These are phyloP conservation scores for Eucalyptus marginata DNA, from an alignment of 345 rosid species.

Conservation along the genomic window DNA sequence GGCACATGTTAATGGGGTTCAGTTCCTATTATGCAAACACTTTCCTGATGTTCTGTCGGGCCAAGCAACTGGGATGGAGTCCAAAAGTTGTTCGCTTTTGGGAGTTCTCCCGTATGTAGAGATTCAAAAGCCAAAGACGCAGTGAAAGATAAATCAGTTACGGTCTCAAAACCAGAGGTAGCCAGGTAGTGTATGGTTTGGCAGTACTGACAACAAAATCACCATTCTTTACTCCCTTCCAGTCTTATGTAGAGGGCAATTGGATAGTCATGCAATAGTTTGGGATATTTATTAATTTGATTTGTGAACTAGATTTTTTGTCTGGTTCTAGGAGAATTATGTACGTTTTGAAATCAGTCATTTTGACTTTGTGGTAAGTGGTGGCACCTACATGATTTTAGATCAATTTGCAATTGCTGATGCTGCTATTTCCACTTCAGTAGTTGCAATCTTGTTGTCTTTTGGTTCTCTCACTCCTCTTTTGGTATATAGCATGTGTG, in stretches of 20 bases:
- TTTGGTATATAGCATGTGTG: neutral
- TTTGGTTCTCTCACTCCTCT: neutral
- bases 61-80: slow-evolving; percentile 70
- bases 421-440: neutral
- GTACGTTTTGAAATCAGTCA: neutral
- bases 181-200: neutral
- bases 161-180: neutral
- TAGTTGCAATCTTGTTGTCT: neutral
- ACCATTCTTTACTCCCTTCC: neutral
- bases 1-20: slow-evolving; percentile 85
- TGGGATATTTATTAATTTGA: neutral
- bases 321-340: neutral
- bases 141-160: slow-evolving; percentile 9
- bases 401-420: neutral
- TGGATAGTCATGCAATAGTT: neutral
- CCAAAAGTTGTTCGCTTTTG: slow-evolving; percentile 42
- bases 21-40: slow-evolving; percentile 80
- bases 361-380: neutral
- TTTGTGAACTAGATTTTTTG: neutral
- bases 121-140: slow-evolving; percentile 58
- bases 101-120: slow-evolving; percentile 67
- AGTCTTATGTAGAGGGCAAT: neutral
- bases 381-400: neutral
- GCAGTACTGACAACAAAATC: neutral
- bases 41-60: slow-evolving; percentile 93